Percentiles rank a stretch among this genome's conserved stretches.
These are phyloP conservation scores for Trypanosoma boissoni DNA, from an alignment of 208 protist genomes.

Conservation along the genomic window DNA sequence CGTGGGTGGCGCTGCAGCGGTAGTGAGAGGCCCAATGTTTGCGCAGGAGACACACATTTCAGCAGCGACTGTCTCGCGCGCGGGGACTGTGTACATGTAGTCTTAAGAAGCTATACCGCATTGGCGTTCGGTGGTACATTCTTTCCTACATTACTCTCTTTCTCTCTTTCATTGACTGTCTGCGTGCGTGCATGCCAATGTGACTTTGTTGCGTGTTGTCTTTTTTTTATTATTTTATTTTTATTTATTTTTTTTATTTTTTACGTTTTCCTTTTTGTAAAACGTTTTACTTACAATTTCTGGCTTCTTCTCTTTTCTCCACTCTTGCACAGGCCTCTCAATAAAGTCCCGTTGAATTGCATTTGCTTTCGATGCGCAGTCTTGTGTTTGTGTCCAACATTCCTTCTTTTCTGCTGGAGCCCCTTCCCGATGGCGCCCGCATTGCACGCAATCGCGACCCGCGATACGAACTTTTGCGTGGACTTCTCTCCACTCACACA, in stretches of 20 bases:
- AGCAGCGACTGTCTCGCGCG: slow-evolving; percentile 8
- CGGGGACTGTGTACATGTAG: too few species aligned
- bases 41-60: neutral
- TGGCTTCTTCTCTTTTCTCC: neutral
- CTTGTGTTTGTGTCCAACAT: slow-evolving; percentile 89
- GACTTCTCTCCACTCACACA: slow-evolving; percentile 68
- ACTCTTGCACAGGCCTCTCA: neutral
- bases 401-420: slow-evolving; percentile 71
- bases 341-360: neutral
- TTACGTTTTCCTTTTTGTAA: neutral
- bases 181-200: too few species aligned
- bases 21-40: neutral
- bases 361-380: slow-evolving; percentile 36
- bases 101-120: too few species aligned
- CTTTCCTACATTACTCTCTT: too few species aligned
- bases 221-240: slow-evolving; percentile 1
- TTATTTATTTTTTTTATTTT: neutral
- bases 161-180: too few species aligned
- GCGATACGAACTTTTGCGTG: slow-evolving; percentile 79
- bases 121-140: too few species aligned
- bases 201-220: neutral
- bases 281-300: neutral
- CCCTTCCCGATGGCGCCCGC: slow-evolving; percentile 13
- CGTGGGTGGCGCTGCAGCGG: slow-evolving; percentile 53
- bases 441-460: slow-evolving; percentile 51